A percentile compares a stretch with the other conserved stretches of the same genome.
These are phyloP conservation scores for Macrophomina tecta DNA, from an alignment of 2,329 filamentous ascomycete genomes.

Conservation along the genomic window DNA sequence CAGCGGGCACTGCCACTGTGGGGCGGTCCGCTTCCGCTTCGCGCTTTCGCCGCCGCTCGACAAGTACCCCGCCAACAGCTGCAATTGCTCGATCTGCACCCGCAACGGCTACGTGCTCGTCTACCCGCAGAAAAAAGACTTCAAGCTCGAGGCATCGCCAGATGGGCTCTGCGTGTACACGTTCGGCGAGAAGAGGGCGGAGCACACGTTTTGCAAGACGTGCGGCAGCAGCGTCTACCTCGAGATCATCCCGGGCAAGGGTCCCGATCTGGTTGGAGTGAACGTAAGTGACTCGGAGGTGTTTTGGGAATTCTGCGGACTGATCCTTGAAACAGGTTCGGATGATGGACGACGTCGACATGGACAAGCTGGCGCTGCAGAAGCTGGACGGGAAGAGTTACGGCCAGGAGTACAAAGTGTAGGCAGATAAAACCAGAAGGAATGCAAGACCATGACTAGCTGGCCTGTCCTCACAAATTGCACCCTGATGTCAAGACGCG, in stretches of 20 bases:
- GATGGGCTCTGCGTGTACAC: conserved; percentile 34
- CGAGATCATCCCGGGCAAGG: conserved; percentile 2
- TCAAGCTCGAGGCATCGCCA: conserved; percentile 37
- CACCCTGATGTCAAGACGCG: background rate
- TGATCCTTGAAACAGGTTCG: conserved; percentile 30
- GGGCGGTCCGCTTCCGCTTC: conserved; percentile 56
- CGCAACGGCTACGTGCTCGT: conserved; percentile 57
- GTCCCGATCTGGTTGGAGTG: conserved; percentile 35
- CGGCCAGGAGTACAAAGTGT: conserved; percentile 28
- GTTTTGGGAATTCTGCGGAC: background rate
- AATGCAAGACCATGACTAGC: background rate
- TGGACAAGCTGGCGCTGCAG: conserved; percentile 35
- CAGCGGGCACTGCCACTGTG: conserved; percentile 61
- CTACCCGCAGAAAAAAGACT: conserved; percentile 34
- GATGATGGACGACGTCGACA: conserved; percentile 39
- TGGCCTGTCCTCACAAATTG: background rate
- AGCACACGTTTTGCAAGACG: conserved; percentile 38
- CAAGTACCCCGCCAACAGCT: conserved; percentile 52
- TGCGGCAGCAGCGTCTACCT: conserved; percentile 37
- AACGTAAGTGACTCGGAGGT: conserved; percentile 36
- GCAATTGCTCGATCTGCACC: conserved; percentile 58
- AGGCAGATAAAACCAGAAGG: conserved; percentile 20
- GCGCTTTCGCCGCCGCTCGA: conserved; percentile 56
- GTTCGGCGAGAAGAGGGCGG: conserved; percentile 36
- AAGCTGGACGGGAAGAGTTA: conserved; percentile 35